A percentile compares a stretch with the other conserved stretches of the same genome.
Evolutionary conservation across 2,329 filamentous ascomycete species (phyloP).

Genomic region (Penicillium italicum): DNA sequence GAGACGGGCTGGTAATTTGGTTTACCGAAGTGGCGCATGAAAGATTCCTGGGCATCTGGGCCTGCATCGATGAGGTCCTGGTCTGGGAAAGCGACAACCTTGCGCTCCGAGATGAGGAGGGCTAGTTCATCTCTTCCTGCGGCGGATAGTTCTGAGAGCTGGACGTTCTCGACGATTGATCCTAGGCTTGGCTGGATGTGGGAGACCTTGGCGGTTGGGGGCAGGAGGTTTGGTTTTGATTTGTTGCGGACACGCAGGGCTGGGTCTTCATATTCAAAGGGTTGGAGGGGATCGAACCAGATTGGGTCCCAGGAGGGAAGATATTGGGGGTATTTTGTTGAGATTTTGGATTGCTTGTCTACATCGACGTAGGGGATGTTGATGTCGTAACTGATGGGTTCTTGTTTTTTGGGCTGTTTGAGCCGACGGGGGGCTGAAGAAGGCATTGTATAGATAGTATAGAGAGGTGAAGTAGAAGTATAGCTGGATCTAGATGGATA

Average conservation of each 20-base stretch:
- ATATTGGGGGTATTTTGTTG: constrained; percentile 45
- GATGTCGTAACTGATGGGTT: constrained; percentile 47
- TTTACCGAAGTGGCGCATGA: constrained; percentile 47
- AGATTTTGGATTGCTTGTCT: constrained; percentile 36
- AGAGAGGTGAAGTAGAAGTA: too few species aligned
- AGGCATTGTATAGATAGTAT: constrained; percentile 31
- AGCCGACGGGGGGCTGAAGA: constrained; percentile 33
- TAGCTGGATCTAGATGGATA: constrained; percentile 7
- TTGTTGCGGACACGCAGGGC: constrained; percentile 44
- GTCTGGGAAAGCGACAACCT: constrained; percentile 51
- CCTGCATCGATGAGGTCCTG: constrained; percentile 49
- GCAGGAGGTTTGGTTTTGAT: constrained; percentile 38
- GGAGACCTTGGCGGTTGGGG: constrained; percentile 29
- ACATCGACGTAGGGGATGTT: constrained; percentile 49
- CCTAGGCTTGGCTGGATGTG: constrained; percentile 45
- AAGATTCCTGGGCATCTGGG: constrained; percentile 42
- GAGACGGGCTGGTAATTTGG: constrained; percentile 47
- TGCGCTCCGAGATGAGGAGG: constrained; percentile 67
- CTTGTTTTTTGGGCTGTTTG: constrained; percentile 27
- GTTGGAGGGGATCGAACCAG: constrained; percentile 46
- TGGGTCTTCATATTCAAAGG: constrained; percentile 47
- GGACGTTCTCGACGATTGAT: constrained; percentile 44
- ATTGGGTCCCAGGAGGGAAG: constrained; percentile 48
- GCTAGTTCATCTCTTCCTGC: constrained; percentile 52
- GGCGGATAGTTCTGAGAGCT: constrained; percentile 47